Base-by-base conservation (phyloP, 345 rosid genomes). In the Eucalyptus brandiana region DNA sequence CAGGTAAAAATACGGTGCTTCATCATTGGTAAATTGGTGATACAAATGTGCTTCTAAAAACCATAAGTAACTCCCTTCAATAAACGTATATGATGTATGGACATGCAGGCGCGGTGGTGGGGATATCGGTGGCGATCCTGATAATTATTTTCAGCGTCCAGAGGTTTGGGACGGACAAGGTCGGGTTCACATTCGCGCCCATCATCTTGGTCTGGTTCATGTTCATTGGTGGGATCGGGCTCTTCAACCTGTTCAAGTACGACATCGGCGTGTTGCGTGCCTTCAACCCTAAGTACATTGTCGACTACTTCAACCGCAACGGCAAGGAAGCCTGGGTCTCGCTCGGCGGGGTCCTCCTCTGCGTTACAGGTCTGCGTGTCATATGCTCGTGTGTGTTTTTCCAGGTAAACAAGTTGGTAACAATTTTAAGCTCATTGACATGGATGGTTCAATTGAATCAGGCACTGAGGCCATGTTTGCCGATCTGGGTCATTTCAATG, bases 381-480 rank as follows among this genome's bases (percentile, higher is more conserved):
- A 15, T 37, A 5, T 4, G 26, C 40, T n/a, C 24, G 7, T 13
- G 17, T 7, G 15, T 44, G 9, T 44, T 58, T 86, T 83, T 10
- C 12, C 45, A 9, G 30, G 24, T 14, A 45, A 44, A 83, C 80
- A 3, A 32, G 44, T 32, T 8, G 42, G 42, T 17, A 1, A 69
- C 44, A 28, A 47, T 42, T 89, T 40, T 6, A 30, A 42, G 76
- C 76, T 34, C 53, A 26, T 40, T 67, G 21, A 30, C 3, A 11
- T 80, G 42, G 3, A 45, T 18, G 47, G 53, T 58, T 60, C 44
- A 18, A 34, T 45, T 76, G 10, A 50, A n/a, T 62, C 88, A 94
- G 98, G 99, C 7, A 92, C 98, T 6, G 99, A 97, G 86, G 99
- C 98, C 32, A 95, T 96, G 96, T 96, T 96, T 89, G 98, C 98